Percentiles rank a stretch among this genome's conserved stretches.
Evolutionary conservation across 305 asterid genomes (phyloP).

Genomic region (Solanum aculeatissimum): DNA sequence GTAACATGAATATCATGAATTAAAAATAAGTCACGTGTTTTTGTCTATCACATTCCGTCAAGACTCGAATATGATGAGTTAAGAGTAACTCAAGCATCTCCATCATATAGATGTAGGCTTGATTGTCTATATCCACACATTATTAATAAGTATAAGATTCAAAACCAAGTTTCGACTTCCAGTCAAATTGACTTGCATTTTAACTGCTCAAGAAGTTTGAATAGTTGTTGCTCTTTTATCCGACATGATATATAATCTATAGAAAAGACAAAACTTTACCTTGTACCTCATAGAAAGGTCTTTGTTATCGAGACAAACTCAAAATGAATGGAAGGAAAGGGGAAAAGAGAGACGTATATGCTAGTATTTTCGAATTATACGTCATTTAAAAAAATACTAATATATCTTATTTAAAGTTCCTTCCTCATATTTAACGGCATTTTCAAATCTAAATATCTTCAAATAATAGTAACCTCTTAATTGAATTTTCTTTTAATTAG

Average conservation of each 20-base stretch:
- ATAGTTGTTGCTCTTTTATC: not conserved
- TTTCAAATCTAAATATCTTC: not conserved
- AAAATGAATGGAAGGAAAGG: not conserved
- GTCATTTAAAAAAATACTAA: no score
- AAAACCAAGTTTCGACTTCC: not conserved
- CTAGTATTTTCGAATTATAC: not conserved
- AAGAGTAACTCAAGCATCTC: not conserved
- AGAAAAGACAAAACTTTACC: not conserved
- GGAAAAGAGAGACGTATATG: not conserved
- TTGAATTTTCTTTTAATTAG: not conserved
- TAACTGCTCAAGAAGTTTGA: not conserved
- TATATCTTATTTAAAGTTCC: not conserved
- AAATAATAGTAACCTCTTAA: not conserved
- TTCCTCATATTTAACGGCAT: not conserved
- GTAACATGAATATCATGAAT: not conserved
- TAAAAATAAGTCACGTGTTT: not conserved
- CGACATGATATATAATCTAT: not conserved
- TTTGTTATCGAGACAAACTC: not conserved
- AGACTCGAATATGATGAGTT: not conserved
- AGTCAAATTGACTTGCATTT: not conserved
- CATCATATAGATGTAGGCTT: not conserved
- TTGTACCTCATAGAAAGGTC: not conserved
- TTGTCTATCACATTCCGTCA: accelerated
- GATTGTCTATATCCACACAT: accelerated
- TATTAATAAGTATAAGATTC: not conserved